Evolutionary conservation across 306 rosid species (phyloP).

Genomic region (Casuarina equisetifolia): DNA sequence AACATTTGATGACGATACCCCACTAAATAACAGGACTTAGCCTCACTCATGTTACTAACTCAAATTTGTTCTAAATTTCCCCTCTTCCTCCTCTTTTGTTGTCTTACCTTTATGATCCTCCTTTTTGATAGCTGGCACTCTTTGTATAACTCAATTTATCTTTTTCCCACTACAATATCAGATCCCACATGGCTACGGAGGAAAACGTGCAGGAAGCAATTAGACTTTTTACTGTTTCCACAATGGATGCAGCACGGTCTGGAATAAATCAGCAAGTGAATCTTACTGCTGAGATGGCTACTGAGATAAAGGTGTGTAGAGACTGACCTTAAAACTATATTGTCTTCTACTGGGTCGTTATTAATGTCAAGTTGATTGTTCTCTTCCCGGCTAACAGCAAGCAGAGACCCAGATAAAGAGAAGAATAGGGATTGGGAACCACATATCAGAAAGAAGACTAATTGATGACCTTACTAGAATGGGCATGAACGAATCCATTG

Average conservation of each 20-base stretch:
- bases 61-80: not conserved
- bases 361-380: constrained; percentile 14
- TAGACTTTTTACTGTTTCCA: constrained; percentile 82
- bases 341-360: not conserved
- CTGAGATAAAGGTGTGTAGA: constrained; percentile 80
- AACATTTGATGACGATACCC: not conserved
- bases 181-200: constrained; percentile 79
- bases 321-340: constrained; percentile 1
- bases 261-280: constrained; percentile 87
- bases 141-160: constrained; percentile 7
- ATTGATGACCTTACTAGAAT: constrained; percentile 89
- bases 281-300: constrained; percentile 83
- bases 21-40: not conserved
- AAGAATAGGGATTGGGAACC: constrained; percentile 95
- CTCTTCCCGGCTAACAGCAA: constrained; percentile 60
- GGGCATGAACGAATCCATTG: constrained; percentile 96
- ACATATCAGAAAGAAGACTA: constrained; percentile 90
- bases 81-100: not conserved
- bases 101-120: not conserved
- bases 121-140: not conserved
- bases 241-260: constrained; percentile 96
- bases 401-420: constrained; percentile 97
- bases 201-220: constrained; percentile 87
- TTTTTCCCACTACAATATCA: constrained; percentile 32
- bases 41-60: not conserved